These are phyloP conservation scores for Papiliotrema nemorosa DNA, from an alignment of 1,284 basidiomycete genomes.

Conservation along the genomic window DNA sequence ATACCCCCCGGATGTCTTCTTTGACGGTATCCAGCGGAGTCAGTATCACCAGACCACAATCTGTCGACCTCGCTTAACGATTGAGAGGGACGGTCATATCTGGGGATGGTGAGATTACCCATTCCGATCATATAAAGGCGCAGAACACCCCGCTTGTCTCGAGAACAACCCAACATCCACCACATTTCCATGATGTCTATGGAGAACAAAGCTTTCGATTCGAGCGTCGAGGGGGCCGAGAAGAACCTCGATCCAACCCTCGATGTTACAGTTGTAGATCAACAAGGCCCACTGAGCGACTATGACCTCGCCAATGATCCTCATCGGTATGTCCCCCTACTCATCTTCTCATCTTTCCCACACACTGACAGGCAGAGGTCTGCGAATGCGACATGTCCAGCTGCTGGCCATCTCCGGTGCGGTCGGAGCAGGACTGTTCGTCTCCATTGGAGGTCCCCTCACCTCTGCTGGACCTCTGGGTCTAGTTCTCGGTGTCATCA, in stretches of 20 bases:
- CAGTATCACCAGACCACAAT: too few relatives aligned
- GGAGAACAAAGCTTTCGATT: background rate
- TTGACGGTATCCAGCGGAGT: too few relatives aligned
- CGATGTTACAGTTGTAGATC: background rate
- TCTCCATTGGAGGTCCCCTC: constrained; percentile 36
- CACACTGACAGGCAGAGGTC: too few relatives aligned
- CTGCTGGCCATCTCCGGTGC: constrained; percentile 4
- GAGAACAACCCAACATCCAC: too few relatives aligned
- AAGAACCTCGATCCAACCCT: background rate
- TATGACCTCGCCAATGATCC: constrained; percentile 1
- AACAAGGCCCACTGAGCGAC: background rate
- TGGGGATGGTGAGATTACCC: too few relatives aligned
- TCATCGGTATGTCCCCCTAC: background rate
- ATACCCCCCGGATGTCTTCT: too few relatives aligned
- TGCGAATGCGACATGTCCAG: background rate
- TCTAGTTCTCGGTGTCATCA: constrained; percentile 14
- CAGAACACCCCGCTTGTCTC: too few relatives aligned
- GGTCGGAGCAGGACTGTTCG: constrained; percentile 62
- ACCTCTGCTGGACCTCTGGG: constrained; percentile 49
- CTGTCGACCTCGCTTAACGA: too few relatives aligned
- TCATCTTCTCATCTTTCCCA: too few relatives aligned
- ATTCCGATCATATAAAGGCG: too few relatives aligned
- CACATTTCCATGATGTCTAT: too few relatives aligned
- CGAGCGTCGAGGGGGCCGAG: background rate
- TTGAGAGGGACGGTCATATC: too few relatives aligned